These are phyloP conservation scores for Botrytis byssoidea DNA, from an alignment of 2,329 filamentous ascomycete genomes.

Conservation along the genomic window DNA sequence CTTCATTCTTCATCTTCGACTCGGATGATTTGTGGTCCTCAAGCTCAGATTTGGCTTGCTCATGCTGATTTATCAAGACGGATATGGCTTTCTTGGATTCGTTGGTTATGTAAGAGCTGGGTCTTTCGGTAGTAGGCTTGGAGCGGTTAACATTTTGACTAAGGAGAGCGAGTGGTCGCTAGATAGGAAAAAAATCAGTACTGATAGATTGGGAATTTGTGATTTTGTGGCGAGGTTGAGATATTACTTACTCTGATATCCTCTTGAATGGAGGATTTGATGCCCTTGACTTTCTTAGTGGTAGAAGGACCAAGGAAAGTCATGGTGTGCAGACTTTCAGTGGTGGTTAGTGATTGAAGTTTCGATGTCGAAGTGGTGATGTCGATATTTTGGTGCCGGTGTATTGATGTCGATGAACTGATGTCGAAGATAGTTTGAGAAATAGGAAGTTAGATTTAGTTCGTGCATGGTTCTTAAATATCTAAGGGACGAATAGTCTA, in stretches of 20 bases:
- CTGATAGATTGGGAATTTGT: background rate
- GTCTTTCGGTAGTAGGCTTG: background rate
- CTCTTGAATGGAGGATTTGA: background rate
- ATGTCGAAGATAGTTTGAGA: background rate
- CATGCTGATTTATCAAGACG: background rate
- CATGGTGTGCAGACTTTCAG: background rate
- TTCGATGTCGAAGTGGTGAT: background rate
- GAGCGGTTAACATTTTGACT: background rate
- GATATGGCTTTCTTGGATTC: constrained; percentile 12
- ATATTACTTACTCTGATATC: background rate
- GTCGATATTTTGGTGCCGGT: background rate
- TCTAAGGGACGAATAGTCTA: background rate
- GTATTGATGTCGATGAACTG: background rate
- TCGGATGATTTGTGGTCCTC: background rate
- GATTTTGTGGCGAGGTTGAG: background rate
- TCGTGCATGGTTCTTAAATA: background rate
- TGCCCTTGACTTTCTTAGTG: background rate
- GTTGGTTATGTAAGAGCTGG: background rate
- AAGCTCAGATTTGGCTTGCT: background rate
- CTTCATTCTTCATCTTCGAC: background rate
- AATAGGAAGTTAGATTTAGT: background rate
- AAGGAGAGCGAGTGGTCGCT: background rate
- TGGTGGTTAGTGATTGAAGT: background rate
- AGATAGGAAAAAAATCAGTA: background rate
- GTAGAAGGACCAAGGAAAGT: background rate